Conservation (phyloP, 495 filamentous ascomycete species). For the Hypoxylon perforatum region DNA sequence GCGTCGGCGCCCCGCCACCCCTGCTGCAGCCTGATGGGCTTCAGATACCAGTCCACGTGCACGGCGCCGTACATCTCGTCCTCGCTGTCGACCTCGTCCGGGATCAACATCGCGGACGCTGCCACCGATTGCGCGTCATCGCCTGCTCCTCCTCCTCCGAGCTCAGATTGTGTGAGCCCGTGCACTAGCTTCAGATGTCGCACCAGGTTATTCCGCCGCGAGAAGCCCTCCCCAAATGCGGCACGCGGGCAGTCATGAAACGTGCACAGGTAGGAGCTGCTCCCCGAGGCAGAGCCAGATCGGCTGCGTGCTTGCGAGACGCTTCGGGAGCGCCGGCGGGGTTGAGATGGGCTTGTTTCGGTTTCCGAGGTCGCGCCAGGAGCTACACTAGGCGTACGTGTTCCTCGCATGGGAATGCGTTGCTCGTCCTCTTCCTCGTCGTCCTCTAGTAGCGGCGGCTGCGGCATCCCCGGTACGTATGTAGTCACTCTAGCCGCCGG, state of each 20-base stretch:
- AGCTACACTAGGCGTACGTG: not conserved
- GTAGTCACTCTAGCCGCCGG: constrained; percentile 23
- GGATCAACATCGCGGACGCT: constrained; percentile 23
- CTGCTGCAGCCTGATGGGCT: constrained; percentile 49
- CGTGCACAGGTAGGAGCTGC: constrained; percentile 41
- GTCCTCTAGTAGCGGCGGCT: constrained; percentile 49
- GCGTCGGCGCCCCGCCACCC: constrained; percentile 45
- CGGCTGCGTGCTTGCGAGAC: constrained; percentile 4
- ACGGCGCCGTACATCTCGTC: constrained; percentile 65
- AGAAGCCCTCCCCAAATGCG: constrained; percentile 45
- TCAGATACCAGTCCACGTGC: constrained; percentile 64
- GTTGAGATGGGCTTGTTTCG: constrained; percentile 4
- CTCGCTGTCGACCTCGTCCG: constrained; percentile 51
- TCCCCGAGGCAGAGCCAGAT: constrained; percentile 7
- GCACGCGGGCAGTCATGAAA: constrained; percentile 47
- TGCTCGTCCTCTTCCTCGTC: constrained; percentile 45
- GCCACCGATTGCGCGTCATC: constrained; percentile 3
- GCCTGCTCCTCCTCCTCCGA: not conserved
- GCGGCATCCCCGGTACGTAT: constrained; percentile 50
- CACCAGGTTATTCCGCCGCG: constrained; percentile 38
- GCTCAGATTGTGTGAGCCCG: constrained; percentile 17
- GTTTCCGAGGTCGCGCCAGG: constrained; percentile 4
- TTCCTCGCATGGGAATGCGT: not conserved
- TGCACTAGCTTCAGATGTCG: constrained; percentile 55
- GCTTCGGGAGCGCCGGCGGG: constrained; percentile 1